Conservation (phyloP, 768 basidiomycete species). For the Mycena metata region DNA sequence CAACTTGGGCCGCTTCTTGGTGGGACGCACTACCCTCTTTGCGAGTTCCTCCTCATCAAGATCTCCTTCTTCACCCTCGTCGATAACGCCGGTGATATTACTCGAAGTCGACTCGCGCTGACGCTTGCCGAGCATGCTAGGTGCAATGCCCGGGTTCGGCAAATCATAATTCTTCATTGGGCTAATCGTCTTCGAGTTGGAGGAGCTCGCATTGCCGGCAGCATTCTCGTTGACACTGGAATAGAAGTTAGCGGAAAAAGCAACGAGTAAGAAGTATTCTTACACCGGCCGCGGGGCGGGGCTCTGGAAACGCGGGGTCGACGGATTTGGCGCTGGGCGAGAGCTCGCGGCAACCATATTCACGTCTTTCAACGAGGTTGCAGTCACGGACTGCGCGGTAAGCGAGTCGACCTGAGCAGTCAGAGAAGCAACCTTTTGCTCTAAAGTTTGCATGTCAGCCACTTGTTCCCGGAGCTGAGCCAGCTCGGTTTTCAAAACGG, state of each 20-base stretch:
- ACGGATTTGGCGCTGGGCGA: conserved; percentile 33
- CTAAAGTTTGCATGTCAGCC: conserved; percentile 49
- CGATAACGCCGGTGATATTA: conserved; percentile 56
- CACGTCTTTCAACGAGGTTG: conserved; percentile 35
- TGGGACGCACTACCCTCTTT: conserved; percentile 57
- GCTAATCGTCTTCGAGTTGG: conserved; percentile 25
- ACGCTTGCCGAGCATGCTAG: conserved; percentile 75
- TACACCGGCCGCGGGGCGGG: conserved; percentile 29
- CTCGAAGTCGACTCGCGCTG: conserved; percentile 66
- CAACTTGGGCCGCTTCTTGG: conserved; percentile 67
- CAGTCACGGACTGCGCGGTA: conserved; percentile 41
- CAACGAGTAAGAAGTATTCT: not conserved
- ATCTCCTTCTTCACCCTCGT: conserved; percentile 56
- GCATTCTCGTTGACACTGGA: conserved; percentile 13
- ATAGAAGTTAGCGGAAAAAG: not conserved
- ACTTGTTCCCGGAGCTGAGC: conserved; percentile 51
- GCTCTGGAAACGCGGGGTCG: conserved; percentile 42
- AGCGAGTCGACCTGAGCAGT: conserved; percentile 49
- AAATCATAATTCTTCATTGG: conserved; percentile 35
- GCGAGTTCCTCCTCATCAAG: conserved; percentile 53
- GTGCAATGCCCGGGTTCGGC: conserved; percentile 56
- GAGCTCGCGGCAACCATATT: conserved; percentile 19
- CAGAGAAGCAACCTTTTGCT: conserved; percentile 53
- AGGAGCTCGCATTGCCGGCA: conserved; percentile 18
- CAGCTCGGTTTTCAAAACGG: conserved; percentile 50